phyloP scores from a whole-genome alignment of 2,329 filamentous ascomycete genomes.

The Phymatotrichopsis omnivora region DNA sequence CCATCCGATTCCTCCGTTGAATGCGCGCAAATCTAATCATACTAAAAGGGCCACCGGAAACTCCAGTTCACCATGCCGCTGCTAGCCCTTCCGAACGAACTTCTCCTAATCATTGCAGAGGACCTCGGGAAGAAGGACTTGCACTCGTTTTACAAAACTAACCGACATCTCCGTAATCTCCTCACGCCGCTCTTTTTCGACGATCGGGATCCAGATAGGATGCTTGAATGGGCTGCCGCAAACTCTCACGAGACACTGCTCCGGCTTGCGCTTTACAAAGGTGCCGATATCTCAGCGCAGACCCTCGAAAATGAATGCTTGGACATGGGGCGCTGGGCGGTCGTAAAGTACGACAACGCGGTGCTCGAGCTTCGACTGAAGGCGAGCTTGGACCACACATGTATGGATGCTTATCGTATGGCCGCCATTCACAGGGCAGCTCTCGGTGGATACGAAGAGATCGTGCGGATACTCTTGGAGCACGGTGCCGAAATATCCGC shows the following conservation, averaged over 20 bases:
- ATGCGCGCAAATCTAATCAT: too few species aligned
- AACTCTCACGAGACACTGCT: background rate
- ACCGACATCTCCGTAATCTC: constrained; percentile 3
- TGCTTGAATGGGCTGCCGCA: constrained; percentile 3
- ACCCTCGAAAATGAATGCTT: constrained; percentile 2
- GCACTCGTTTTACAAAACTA: constrained; percentile 2
- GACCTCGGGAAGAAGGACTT: constrained; percentile 6
- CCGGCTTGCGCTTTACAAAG: constrained; percentile 4
- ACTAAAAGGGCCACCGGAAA: too few species aligned
- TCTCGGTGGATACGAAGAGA: constrained; percentile 10
- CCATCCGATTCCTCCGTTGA: too few species aligned
- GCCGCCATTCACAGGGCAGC: constrained; percentile 11
- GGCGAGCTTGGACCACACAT: background rate
- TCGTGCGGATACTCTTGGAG: constrained; percentile 14
- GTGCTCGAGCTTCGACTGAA: constrained; percentile 6
- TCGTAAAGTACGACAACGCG: constrained; percentile 3
- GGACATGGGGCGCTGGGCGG: constrained; percentile 6
- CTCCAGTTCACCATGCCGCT: constrained; percentile 15
- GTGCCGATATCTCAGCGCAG: constrained; percentile 8
- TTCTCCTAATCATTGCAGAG: constrained; percentile 12
- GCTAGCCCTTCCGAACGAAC: constrained; percentile 15
- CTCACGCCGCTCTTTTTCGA: background rate
- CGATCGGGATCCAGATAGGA: constrained; percentile 1
- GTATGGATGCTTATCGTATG: constrained; percentile 9
- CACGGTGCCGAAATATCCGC: constrained; percentile 8